Base-by-base conservation (phyloP, 164 flowering plant species). In the Kalanchoe fedtschenkoi region DNA sequence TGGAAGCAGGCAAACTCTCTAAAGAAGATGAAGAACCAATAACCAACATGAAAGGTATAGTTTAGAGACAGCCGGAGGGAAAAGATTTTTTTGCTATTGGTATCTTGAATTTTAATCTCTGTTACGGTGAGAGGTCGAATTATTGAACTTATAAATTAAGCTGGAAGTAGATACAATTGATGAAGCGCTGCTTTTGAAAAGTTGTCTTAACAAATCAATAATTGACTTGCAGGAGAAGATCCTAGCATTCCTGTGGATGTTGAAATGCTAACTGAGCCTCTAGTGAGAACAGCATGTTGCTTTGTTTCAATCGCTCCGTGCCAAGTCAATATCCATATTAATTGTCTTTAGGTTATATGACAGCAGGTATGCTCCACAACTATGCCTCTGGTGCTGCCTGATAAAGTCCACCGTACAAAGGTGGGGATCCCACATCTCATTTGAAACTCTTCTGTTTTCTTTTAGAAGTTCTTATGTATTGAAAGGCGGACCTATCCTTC, bases 301-400 rank as follows among this genome's bases (percentile, higher is more conserved):
- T 1, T 30, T 63, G 24, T 26, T 35, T 32, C 33, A 43, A 14
- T 43, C 34, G 6, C 21, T 58, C 43, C 7, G 39, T 67, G 30
- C 32, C 32, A 42, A 29, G 43, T 55, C 21, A 58, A 21, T 64
- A 19, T 58, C 2, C 64, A 33, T 15, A 17, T 35, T 62, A 34
- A 11, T n/a, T 46, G 21, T 51, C 28, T 0, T 51, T 24, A 57
- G 29, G 39, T 60, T 11, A 62, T 42, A 61, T 16, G 26, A 32
- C 56, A 74, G 66, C 79, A 84, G 90, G 80, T 70, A 13, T 78
- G 82, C 57, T 77, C 82, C 61, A 75, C 90, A 68, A 77, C 74
- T 63, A 65, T 89, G 77, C 91, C 92, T 10, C 70, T 89, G 76
- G 74, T 89, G 56, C 78, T 86, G 10, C 69, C 92, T 35, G 96